Conservation (phyloP, 306 rosid species). For the Albizia julibrissin region DNA sequence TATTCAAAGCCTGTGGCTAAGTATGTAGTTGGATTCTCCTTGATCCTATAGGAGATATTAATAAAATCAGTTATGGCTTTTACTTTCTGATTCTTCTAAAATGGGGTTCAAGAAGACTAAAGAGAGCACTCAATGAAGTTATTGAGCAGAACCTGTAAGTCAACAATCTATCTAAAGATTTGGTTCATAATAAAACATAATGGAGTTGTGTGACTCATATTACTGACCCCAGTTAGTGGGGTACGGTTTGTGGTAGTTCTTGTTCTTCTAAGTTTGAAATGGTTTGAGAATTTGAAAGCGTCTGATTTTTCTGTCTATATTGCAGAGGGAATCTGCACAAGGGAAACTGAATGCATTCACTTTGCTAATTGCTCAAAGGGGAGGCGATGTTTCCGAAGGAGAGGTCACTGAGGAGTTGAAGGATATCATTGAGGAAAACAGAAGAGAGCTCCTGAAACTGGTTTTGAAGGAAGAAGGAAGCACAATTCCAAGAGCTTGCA, state of each 20-base stretch:
- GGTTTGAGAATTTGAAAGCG: neutral
- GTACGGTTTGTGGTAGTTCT: no score
- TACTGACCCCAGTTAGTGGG: no score
- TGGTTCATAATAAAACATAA: no score
- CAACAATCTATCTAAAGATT: no score
- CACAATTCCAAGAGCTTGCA: conserved; percentile 77
- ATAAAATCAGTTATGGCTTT: neutral
- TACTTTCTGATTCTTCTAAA: neutral
- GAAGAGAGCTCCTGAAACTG: conserved; percentile 64
- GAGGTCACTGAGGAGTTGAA: conserved; percentile 49
- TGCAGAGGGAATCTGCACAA: conserved; percentile 78
- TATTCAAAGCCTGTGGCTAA: neutral
- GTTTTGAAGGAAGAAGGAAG: conserved; percentile 65
- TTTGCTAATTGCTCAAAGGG: conserved; percentile 43
- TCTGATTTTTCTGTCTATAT: conserved; percentile 17
- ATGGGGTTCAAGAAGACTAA: no score
- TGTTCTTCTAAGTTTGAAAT: neutral
- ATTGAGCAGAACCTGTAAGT: no score
- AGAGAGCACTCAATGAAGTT: no score
- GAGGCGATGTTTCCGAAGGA: conserved; percentile 44
- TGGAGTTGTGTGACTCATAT: no score
- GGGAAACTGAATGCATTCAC: conserved; percentile 74
- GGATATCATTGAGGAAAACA: conserved; percentile 37
- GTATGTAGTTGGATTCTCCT: neutral
- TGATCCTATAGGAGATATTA: neutral